Evolutionary conservation across 768 basidiomycete genomes (phyloP).

Genomic region (Hericium alpestre): DNA sequence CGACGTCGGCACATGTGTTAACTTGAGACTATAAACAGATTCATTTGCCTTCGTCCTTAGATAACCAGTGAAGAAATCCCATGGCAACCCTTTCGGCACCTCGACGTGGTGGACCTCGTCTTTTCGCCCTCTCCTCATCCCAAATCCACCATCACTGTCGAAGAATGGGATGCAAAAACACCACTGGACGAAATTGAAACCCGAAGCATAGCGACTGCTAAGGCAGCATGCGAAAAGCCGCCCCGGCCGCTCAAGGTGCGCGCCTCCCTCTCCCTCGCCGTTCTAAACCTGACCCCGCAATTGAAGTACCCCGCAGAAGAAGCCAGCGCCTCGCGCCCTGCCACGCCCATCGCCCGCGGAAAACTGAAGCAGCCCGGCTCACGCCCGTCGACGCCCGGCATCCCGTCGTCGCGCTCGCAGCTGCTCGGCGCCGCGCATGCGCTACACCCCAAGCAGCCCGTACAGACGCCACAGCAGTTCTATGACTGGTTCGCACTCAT

Average conservation of each 20-base stretch:
- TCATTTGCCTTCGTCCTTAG: no score
- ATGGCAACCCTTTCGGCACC: no score
- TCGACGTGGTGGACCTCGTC: no score
- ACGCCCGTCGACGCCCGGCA: slow-evolving; percentile 18
- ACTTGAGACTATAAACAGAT: no score
- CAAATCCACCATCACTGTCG: slow-evolving; percentile 50
- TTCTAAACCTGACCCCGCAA: background rate
- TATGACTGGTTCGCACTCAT: slow-evolving; percentile 93
- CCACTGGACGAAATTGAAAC: slow-evolving; percentile 63
- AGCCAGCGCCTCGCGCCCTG: slow-evolving; percentile 33
- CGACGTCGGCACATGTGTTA: no score
- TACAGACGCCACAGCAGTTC: slow-evolving; percentile 90
- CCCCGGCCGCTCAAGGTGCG: slow-evolving; percentile 63
- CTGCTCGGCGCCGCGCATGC: slow-evolving; percentile 28
- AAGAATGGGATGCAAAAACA: slow-evolving; percentile 86
- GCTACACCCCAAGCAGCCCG: slow-evolving; percentile 64
- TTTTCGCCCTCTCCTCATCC: slow-evolving; percentile 19
- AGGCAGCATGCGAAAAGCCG: slow-evolving; percentile 50
- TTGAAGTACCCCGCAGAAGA: slow-evolving; percentile 30
- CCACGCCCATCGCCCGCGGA: slow-evolving; percentile 29
- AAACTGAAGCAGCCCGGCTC: slow-evolving; percentile 14
- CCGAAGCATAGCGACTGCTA: slow-evolving; percentile 53
- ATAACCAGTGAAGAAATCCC: no score
- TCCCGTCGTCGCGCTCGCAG: slow-evolving; percentile 6
- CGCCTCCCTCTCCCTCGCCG: slow-evolving; percentile 1